Base-by-base conservation (phyloP, 2,329 filamentous ascomycete species). In the Verticillium isaacii region DNA sequence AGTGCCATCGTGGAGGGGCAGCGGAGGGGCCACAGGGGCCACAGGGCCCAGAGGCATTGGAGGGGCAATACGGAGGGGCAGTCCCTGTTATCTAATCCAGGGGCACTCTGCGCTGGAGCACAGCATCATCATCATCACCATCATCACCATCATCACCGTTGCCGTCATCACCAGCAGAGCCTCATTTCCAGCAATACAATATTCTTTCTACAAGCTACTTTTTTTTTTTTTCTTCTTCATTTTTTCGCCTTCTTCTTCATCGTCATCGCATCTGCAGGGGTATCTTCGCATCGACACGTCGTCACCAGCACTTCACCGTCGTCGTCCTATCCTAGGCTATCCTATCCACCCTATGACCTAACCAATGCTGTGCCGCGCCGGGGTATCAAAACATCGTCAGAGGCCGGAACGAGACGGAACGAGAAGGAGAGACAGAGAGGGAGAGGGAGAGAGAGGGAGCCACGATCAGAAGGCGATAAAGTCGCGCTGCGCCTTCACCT, bases 401-500 rank as follows among this genome's bases (percentile, higher is more conserved):
- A 23, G 45, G 45, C 19, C n/a, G 17, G 9, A 52, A 11, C 45
- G 25, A 29, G 5, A n/a, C n/a, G 17, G 9, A 52, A 11, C 23
- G 23, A 23, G 23, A 23, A 23, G 2, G 23, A 23, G 23, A 23
- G 23, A 23, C 23, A 23, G 23, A 25, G 4, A 25, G 25, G 25
- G 25, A 25, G 34, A 34, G 29, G 12, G 25, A 23, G 23, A 23
- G 19, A 52, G 11, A n/a, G 45, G 29, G 45, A 23, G 19, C 12
- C 9, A 60, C 50, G 50, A 64, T 69, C 66, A 79, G 59, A 79
- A 71, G 57, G 71, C 69, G 72, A 89, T 84, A 69, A 82, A 89
- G 71, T 89, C 86, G 72, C 82, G 81, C 68, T 85, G 80, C 67
- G 82, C 78, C 62, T 81, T 78, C 71, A 87, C 83, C 65, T 85